A percentile compares a stretch with the other conserved stretches of the same genome.
phyloP scores from a whole-genome alignment of 2,329 filamentous ascomycete genomes.

The Zymoseptoria tritici region DNA sequence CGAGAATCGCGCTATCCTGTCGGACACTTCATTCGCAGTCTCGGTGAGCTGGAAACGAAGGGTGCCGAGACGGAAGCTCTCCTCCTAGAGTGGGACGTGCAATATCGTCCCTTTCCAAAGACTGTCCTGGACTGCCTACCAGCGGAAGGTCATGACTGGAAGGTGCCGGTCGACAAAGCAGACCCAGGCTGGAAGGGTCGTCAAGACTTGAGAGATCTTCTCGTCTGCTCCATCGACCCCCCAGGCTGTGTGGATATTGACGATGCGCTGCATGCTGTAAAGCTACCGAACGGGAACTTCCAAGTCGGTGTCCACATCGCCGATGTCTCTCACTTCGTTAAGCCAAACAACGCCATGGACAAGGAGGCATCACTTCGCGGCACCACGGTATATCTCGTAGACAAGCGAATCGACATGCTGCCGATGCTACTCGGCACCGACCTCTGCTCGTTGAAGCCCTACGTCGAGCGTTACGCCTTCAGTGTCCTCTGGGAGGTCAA shows the following conservation, averaged over 20 bases:
- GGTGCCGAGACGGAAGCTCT: constrained; percentile 95
- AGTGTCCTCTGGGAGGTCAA: constrained; percentile 69
- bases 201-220: constrained; percentile 72
- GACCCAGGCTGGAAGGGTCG: constrained; percentile 83
- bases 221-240: constrained; percentile 96
- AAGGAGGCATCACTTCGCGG: constrained; percentile 87
- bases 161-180: constrained; percentile 68
- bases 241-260: constrained; percentile 96
- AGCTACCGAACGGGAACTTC: constrained; percentile 83
- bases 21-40: constrained; percentile 85
- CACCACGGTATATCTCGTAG: constrained; percentile 93
- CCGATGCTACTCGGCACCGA: constrained; percentile 94
- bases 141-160: constrained; percentile 87
- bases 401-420: constrained; percentile 99
- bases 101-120: constrained; percentile 95
- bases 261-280: constrained; percentile 82
- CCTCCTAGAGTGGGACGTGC: constrained; percentile 90
- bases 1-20: constrained; percentile 85
- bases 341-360: constrained; percentile 95
- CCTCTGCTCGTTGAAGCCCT: constrained; percentile 90
- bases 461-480: constrained; percentile 69
- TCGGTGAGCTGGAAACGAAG: constrained; percentile 92
- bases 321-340: constrained; percentile 98
- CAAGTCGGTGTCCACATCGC: constrained; percentile 98
- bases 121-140: constrained; percentile 91